Evolutionary conservation across 805 yeast genomes (phyloP).

Genomic region (Pichia paraexigua): DNA sequence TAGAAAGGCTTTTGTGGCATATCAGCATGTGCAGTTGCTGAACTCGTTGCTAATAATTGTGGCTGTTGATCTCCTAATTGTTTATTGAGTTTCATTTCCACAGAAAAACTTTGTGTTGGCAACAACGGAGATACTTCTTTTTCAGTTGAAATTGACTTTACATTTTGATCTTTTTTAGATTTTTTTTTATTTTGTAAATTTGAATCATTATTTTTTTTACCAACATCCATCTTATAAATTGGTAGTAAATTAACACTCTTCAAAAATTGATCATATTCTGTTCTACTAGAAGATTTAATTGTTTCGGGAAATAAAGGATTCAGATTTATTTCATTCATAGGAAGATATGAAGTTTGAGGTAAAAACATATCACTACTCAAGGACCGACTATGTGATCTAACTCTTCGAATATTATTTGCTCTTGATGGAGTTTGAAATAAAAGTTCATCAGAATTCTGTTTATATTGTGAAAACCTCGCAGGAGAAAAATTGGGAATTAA

Average conservation of each 20-base stretch:
- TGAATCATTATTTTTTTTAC: neutral
- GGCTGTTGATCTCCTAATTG: neutral
- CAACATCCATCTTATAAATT: slow-evolving; percentile 7
- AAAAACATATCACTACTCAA: slow-evolving; percentile 2
- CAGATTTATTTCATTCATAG: neutral
- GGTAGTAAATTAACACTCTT: slow-evolving; percentile 9
- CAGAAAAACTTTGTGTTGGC: neutral
- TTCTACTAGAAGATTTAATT: neutral
- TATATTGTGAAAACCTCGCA: neutral
- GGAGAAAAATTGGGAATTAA: neutral
- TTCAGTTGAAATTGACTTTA: neutral
- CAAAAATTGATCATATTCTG: slow-evolving; percentile 3
- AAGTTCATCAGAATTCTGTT: neutral
- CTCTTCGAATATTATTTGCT: neutral
- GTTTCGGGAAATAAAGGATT: neutral
- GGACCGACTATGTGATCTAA: neutral
- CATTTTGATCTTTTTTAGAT: neutral
- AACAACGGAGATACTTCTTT: neutral
- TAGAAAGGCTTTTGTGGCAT: neutral
- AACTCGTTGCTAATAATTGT: neutral
- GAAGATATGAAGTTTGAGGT: neutral
- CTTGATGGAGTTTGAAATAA: neutral
- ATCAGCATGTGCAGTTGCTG: neutral
- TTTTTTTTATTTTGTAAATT: neutral
- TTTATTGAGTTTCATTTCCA: neutral